phyloP scores from a whole-genome alignment of 1,284 basidiomycete species.

The Meripilus lineatus region DNA sequence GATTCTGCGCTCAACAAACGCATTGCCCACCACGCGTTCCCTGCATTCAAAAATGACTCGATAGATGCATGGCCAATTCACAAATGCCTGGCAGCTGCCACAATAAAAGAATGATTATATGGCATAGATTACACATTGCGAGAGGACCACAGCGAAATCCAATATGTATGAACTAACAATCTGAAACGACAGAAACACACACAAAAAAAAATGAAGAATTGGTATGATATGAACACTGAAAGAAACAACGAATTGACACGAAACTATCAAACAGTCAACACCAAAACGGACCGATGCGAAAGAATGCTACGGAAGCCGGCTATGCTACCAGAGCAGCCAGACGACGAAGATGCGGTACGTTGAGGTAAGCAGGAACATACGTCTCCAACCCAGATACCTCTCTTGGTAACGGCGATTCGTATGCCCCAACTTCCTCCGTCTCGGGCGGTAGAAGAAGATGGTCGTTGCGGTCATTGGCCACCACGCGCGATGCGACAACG shows the following conservation, averaged over 20 bases:
- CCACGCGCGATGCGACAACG: slow-evolving; percentile 92
- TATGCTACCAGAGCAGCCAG: slow-evolving; percentile 79
- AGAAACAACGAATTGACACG: too few species aligned
- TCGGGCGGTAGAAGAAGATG: slow-evolving; percentile 92
- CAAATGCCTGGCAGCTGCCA: too few species aligned
- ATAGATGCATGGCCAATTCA: too few species aligned
- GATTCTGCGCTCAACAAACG: too few species aligned
- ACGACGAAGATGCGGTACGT: slow-evolving; percentile 77
- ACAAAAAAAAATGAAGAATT: too few species aligned
- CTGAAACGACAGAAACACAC: too few species aligned
- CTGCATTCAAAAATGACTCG: too few species aligned
- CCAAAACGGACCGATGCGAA: slow-evolving; percentile 1
- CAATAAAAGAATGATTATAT: too few species aligned
- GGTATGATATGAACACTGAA: too few species aligned
- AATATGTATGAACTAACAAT: too few species aligned
- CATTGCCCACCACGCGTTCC: too few species aligned
- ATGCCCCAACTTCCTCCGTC: slow-evolving; percentile 92
- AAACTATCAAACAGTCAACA: too few species aligned
- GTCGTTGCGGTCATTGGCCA: slow-evolving; percentile 93
- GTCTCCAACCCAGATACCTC: slow-evolving; percentile 87
- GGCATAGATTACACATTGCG: slow-evolving; percentile 5
- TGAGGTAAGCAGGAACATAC: slow-evolving; percentile 83
- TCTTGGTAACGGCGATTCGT: slow-evolving; percentile 82
- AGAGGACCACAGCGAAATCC: not conserved
- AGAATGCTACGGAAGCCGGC: slow-evolving; percentile 3